phyloP scores from a whole-genome alignment of 2,329 filamentous ascomycete species.

The Fusarium veterinarium region DNA sequence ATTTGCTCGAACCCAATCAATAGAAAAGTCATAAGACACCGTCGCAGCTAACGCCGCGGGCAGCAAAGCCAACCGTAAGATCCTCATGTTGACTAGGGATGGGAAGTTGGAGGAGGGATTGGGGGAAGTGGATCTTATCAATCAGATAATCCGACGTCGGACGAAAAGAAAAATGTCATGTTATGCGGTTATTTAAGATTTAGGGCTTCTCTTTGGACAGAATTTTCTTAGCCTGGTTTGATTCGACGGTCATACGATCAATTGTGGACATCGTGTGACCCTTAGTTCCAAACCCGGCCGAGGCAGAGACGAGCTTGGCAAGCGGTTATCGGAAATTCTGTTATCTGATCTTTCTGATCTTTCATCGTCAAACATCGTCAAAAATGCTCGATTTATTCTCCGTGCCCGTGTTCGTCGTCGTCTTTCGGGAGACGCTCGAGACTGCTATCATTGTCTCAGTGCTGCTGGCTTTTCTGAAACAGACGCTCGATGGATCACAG shows the following conservation, averaged over 20 bases:
- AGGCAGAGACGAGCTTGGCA: conserved; percentile 31
- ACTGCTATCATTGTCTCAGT: conserved; percentile 88
- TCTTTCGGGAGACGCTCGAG: conserved; percentile 88
- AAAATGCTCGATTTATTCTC: conserved; percentile 76
- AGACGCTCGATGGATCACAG: conserved; percentile 75
- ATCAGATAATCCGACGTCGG: conserved; percentile 34
- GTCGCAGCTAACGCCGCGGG: conserved; percentile 52
- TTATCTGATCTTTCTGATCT: conserved; percentile 34
- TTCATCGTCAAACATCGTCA: conserved; percentile 16
- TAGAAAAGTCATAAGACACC: conserved; percentile 72
- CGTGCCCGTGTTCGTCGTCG: conserved; percentile 88
- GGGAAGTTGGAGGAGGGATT: not conserved
- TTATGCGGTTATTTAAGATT: conserved; percentile 2
- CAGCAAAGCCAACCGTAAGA: conserved; percentile 1
- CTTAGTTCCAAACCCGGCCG: conserved; percentile 27
- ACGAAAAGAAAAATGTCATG: not conserved
- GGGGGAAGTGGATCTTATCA: conserved; percentile 27
- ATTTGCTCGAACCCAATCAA: conserved; percentile 77
- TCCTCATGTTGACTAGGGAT: conserved; percentile 23
- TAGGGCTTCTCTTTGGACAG: conserved; percentile 1
- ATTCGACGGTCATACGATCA: conserved; percentile 19
- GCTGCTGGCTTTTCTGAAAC: conserved; percentile 84
- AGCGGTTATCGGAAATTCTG: conserved; percentile 22
- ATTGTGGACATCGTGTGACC: conserved; percentile 40
- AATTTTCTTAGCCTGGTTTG: conserved; percentile 26